A percentile compares a stretch with the other conserved stretches of the same genome.
Evolutionary conservation across 164 flowering plant genomes (phyloP).

Genomic region (Annona cherimola): DNA sequence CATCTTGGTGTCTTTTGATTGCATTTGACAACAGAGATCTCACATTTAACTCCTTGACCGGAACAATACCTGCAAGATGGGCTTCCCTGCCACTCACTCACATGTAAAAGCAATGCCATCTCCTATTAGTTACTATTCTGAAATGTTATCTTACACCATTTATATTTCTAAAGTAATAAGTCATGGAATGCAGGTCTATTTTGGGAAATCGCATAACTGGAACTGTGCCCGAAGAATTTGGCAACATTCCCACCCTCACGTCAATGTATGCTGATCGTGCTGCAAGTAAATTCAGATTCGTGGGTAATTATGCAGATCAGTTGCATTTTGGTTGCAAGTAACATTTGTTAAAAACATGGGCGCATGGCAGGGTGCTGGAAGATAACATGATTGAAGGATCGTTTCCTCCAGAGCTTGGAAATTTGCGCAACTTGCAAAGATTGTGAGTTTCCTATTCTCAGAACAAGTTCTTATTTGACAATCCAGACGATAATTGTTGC

Average conservation of each 20-base stretch:
- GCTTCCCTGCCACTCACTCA: constrained; percentile 39
- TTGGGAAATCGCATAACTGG: constrained; percentile 65
- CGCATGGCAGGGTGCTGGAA: constrained; percentile 20
- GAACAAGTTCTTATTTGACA: background rate
- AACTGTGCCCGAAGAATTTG: constrained; percentile 22
- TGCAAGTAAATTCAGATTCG: background rate
- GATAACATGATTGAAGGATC: constrained; percentile 22
- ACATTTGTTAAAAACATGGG: background rate
- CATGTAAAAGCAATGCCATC: too few relatives aligned
- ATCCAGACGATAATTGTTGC: too few relatives aligned
- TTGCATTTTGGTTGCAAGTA: background rate
- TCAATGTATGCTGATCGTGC: constrained; percentile 16
- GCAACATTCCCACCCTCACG: constrained; percentile 16
- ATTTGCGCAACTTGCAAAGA: constrained; percentile 16
- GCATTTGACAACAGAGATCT: constrained; percentile 52
- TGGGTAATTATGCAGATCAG: background rate
- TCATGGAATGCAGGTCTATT: constrained; percentile 36
- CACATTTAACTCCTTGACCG: constrained; percentile 28
- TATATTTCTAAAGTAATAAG: constrained; percentile 62
- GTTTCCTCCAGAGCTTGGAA: constrained; percentile 26
- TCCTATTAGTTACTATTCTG: too few relatives aligned
- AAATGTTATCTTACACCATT: too few relatives aligned
- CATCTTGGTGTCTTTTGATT: background rate
- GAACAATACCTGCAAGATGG: constrained; percentile 26
- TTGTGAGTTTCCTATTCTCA: constrained; percentile 22